Evolutionary conservation across 352 stramenopile genomes (phyloP).

Genomic region (Phytophthora sp.): DNA sequence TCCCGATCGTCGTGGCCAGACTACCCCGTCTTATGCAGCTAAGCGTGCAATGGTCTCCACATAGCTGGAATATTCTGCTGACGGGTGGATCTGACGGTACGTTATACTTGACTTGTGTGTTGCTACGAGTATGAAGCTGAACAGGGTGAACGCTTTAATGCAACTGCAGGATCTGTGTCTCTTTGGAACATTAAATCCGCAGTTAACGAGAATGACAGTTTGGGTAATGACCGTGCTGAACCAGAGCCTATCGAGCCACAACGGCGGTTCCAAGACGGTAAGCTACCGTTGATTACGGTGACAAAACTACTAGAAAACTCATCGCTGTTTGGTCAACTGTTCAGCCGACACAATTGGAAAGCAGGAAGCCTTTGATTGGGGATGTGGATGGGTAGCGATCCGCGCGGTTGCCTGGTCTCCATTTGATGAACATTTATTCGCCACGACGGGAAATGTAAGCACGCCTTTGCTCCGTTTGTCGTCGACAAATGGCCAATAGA

Average conservation of each 20-base stretch:
- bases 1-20: conserved; percentile 50
- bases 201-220: conserved; percentile 14
- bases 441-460: conserved; percentile 83
- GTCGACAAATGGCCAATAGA: neutral
- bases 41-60: conserved; percentile 76
- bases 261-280: conserved; percentile 83
- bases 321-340: conserved; percentile 7
- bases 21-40: conserved; percentile 65
- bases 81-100: conserved; percentile 81
- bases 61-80: conserved; percentile 75
- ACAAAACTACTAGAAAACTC: conserved; percentile 5
- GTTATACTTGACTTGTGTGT: no score
- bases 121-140: conserved; percentile 5
- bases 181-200: conserved; percentile 79
- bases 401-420: conserved; percentile 82
- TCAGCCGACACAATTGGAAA: conserved; percentile 85
- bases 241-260: conserved; percentile 63
- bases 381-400: conserved; percentile 82
- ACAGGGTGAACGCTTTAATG: neutral
- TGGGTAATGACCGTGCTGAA: neutral
- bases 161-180: conserved; percentile 62
- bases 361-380: conserved; percentile 85
- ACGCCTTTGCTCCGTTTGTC: neutral
- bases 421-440: conserved; percentile 86
- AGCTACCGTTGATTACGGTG: conserved; percentile 3